Conservation (phyloP, 2,329 filamentous ascomycete genomes). For the Colletotrichum scovillei region DNA sequence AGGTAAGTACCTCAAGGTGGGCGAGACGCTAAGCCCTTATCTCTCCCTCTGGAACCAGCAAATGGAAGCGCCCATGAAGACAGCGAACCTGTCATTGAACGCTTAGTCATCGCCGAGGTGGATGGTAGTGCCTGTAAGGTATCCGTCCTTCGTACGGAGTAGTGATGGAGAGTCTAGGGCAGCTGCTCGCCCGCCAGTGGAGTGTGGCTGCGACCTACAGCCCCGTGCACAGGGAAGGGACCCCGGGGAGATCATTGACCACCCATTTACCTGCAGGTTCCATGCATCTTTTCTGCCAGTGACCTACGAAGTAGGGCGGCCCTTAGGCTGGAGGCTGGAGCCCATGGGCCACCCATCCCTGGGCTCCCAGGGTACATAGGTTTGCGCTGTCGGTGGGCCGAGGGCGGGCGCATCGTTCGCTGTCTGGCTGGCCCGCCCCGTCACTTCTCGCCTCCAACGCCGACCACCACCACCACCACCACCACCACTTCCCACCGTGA, state of each 20-base stretch:
- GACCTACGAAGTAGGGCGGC: not conserved
- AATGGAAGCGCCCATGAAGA: not conserved
- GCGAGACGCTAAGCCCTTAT: conserved; percentile 18
- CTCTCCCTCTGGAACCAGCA: not conserved
- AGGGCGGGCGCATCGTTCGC: conserved; percentile 10
- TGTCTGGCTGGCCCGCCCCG: not conserved
- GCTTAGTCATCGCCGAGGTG: not conserved
- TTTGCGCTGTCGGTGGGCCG: conserved; percentile 13
- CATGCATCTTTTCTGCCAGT: not conserved
- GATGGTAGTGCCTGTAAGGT: not conserved
- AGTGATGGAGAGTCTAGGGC: not conserved
- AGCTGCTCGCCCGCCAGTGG: not conserved
- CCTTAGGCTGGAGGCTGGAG: no score
- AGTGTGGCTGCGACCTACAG: not conserved
- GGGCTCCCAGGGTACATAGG: not conserved
- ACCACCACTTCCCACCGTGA: not conserved
- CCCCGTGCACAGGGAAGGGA: not conserved
- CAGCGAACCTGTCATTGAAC: not conserved
- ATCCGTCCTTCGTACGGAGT: no score
- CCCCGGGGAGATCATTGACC: not conserved
- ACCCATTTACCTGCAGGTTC: not conserved
- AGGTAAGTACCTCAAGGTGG: no score
- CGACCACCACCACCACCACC: no score
- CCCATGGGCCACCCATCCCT: not conserved
- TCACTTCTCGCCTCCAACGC: not conserved